Conservation (phyloP, 2,329 filamentous ascomycete species). For the Aspergillus thermomutatus region DNA sequence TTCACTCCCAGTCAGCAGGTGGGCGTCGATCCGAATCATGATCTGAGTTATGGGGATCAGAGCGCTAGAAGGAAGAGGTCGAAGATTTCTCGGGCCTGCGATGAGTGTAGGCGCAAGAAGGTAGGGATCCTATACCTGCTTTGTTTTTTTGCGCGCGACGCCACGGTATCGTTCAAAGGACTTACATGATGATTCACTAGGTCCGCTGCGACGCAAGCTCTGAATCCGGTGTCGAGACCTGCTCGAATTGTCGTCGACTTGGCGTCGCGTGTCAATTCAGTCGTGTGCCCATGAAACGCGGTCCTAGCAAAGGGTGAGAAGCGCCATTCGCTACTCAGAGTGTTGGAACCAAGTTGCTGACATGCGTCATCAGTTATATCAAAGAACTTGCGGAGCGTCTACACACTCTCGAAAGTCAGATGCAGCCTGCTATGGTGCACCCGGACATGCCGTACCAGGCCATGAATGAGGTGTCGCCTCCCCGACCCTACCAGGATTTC, state of each 20-base stretch:
- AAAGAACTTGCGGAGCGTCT: slow-evolving; percentile 86
- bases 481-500: slow-evolving; percentile 50
- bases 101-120: slow-evolving; percentile 86
- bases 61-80: slow-evolving; percentile 71
- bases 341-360: slow-evolving; percentile 15
- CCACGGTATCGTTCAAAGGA: slow-evolving; percentile 15
- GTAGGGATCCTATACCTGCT: slow-evolving; percentile 29
- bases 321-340: neutral
- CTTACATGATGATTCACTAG: slow-evolving; percentile 32
- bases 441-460: slow-evolving; percentile 42
- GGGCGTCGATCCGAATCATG: slow-evolving; percentile 44
- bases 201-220: slow-evolving; percentile 82
- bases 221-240: slow-evolving; percentile 69
- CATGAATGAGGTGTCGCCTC: slow-evolving; percentile 41
- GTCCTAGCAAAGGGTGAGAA: slow-evolving; percentile 77
- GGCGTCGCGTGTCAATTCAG: slow-evolving; percentile 80
- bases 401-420: slow-evolving; percentile 75
- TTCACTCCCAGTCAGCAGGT: slow-evolving; percentile 44
- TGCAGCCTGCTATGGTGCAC: slow-evolving; percentile 46
- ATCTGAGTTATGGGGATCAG: slow-evolving; percentile 55
- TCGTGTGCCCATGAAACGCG: slow-evolving; percentile 80
- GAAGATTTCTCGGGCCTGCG: slow-evolving; percentile 84
- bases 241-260: slow-evolving; percentile 76
- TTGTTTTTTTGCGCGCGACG: slow-evolving; percentile 7
- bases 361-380: slow-evolving; percentile 63